These are phyloP conservation scores for Xylariaceae sp. DNA, from an alignment of 2,329 filamentous ascomycete genomes.

Conservation along the genomic window DNA sequence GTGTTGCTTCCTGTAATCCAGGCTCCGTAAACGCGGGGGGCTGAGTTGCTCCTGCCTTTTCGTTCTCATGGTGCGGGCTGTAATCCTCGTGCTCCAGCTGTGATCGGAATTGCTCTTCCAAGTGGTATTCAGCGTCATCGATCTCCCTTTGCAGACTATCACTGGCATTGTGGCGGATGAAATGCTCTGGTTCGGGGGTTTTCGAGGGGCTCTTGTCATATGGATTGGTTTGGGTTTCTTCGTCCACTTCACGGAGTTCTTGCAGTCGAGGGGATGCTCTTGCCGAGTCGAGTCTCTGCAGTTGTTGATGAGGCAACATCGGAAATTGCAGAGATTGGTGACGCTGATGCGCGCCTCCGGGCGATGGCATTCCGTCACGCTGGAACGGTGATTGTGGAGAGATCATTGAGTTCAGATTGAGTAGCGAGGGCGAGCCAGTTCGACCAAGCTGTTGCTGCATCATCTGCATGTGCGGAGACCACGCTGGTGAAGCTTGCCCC, in stretches of 20 bases:
- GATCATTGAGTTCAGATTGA: slow-evolving; percentile 50
- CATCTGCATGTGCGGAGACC: slow-evolving; percentile 53
- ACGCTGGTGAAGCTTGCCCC: slow-evolving; percentile 57
- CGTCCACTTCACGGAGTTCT: slow-evolving; percentile 70
- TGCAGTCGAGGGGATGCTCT: slow-evolving; percentile 60
- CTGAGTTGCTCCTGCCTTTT: slow-evolving; percentile 25
- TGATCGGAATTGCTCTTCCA: slow-evolving; percentile 74
- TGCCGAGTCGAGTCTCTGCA: slow-evolving; percentile 50
- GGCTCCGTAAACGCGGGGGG: slow-evolving; percentile 10
- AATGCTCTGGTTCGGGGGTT: slow-evolving; percentile 45
- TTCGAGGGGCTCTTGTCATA: slow-evolving; percentile 48
- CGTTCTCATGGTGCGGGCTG: slow-evolving; percentile 54
- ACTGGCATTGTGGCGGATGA: slow-evolving; percentile 64
- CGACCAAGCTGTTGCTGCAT: slow-evolving; percentile 49
- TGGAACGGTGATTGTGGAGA: slow-evolving; percentile 63
- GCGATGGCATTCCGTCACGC: slow-evolving; percentile 42
- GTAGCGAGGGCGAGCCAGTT: slow-evolving; percentile 61
- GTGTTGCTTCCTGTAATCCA: slow-evolving; percentile 21
- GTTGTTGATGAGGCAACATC: slow-evolving; percentile 52
- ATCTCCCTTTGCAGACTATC: slow-evolving; percentile 78
- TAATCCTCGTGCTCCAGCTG: slow-evolving; percentile 77
- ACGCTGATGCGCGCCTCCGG: slow-evolving; percentile 47
- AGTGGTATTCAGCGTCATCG: slow-evolving; percentile 73
- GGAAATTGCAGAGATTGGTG: slow-evolving; percentile 58
- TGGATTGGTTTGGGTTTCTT: slow-evolving; percentile 45